These are phyloP conservation scores for Rhizopogon salebrosus DNA, from an alignment of 768 basidiomycete species.

Conservation along the genomic window DNA sequence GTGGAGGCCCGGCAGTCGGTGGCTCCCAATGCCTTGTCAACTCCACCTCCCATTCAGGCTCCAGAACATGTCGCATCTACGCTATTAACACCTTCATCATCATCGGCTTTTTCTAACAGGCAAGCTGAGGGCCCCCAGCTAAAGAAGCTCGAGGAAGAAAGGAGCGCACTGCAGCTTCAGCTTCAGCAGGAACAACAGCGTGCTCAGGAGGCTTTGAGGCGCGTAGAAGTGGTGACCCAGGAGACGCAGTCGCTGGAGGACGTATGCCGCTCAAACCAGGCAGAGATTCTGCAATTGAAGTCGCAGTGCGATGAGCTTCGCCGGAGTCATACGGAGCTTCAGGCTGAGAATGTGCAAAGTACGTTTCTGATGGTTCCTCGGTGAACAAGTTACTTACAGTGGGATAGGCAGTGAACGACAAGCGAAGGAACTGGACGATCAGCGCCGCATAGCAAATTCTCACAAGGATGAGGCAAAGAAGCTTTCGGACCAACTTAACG, in stretches of 20 bases:
- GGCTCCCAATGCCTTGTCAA: constrained; percentile 30
- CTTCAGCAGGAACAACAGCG: constrained; percentile 14
- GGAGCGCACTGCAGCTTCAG: constrained; percentile 18
- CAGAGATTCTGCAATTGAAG: constrained; percentile 14
- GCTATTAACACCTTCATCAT: too few species aligned
- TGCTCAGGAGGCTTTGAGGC: neutral
- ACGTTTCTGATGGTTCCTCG: constrained; percentile 9
- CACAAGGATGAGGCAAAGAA: constrained; percentile 3
- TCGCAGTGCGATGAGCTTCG: constrained; percentile 7
- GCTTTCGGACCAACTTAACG: constrained; percentile 11
- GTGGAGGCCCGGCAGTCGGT: constrained; percentile 25
- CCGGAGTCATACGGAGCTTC: constrained; percentile 2
- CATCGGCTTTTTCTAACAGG: too few species aligned
- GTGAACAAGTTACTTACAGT: neutral
- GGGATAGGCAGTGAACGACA: neutral
- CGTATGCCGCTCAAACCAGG: constrained; percentile 6
- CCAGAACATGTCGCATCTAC: too few species aligned
- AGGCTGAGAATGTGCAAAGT: constrained; percentile 4
- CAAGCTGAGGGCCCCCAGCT: too few species aligned
- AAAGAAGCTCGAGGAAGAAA: constrained; percentile 10
- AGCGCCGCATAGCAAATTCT: neutral
- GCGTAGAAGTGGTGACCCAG: constrained; percentile 13
- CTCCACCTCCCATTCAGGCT: constrained; percentile 16
- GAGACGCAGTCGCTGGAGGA: constrained; percentile 21
- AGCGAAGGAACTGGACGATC: neutral